Evolutionary conservation across 2,329 filamentous ascomycete genomes (phyloP).

Genomic region (Chaetomiaceae sp.): DNA sequence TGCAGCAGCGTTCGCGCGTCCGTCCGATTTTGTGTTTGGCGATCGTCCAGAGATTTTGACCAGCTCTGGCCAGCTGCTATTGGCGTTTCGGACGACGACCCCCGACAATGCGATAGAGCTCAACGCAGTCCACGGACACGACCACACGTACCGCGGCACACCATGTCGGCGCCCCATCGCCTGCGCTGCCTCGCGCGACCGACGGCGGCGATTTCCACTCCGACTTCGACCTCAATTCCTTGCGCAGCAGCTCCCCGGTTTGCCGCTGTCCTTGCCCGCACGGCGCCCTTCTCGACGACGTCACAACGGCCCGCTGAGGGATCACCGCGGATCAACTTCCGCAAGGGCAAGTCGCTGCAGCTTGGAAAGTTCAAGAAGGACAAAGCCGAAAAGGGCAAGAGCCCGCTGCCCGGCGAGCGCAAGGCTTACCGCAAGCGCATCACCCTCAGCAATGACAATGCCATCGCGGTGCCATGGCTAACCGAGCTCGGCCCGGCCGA

Average conservation of each 20-base stretch:
- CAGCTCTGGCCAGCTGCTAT: slow-evolving; percentile 17
- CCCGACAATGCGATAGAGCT: slow-evolving; percentile 22
- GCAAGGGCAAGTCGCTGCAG: slow-evolving; percentile 38
- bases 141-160: slow-evolving; percentile 8
- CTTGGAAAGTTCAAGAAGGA: slow-evolving; percentile 41
- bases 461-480: slow-evolving; percentile 67
- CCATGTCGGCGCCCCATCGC: slow-evolving; percentile 53
- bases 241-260: slow-evolving; percentile 22
- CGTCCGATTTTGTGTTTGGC: slow-evolving; percentile 15
- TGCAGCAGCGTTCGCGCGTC: slow-evolving; percentile 16
- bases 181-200: slow-evolving; percentile 53
- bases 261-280: slow-evolving; percentile 25
- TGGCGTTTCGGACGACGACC: slow-evolving; percentile 17
- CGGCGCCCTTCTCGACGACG: slow-evolving; percentile 42
- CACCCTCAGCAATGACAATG: slow-evolving; percentile 90
- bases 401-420: slow-evolving; percentile 69
- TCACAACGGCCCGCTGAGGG: too few relatives aligned
- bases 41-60: slow-evolving; percentile 11
- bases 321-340: slow-evolving; percentile 20
- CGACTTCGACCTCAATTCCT: slow-evolving; percentile 5
- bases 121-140: slow-evolving; percentile 9
- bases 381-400: slow-evolving; percentile 41
- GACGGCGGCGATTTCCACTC: slow-evolving; percentile 18
- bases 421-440: slow-evolving; percentile 84
- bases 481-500: slow-evolving; percentile 51